Evolutionary conservation across 2,329 filamentous ascomycete genomes (phyloP), one percentile per base, ranked within the genome.

Genomic region (Xylariaceae sp.): DNA sequence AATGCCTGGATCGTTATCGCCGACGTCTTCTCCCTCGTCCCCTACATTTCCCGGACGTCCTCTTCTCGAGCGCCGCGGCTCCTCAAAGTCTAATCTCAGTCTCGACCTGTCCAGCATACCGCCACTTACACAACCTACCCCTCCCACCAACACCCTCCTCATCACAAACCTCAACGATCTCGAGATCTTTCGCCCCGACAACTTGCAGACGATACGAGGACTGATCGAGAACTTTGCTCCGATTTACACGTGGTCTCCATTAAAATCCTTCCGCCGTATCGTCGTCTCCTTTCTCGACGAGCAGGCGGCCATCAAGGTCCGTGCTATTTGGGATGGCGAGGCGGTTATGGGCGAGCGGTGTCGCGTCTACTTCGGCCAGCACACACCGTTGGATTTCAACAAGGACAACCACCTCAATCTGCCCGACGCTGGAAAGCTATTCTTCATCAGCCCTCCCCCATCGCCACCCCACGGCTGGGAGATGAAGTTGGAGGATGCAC

Each of bases 241-340:
- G 46, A 83, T 93, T 58, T 86, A 90, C 72, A 84, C 86, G 53
- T 94, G 89, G 79, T 83, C 87, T 11, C 89, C 89, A 0, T 81
- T 94, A 57, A 90, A 89, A 69, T 91, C 87, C 6, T 90, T 94
- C 78, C 83, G 86, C 58, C 86, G 89, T 68, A 90, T 94, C 64
- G 79, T 93, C 61, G 83, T 89, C 55, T 90, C 88, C 60, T 93
- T 94, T 76, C 86, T 80, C 71, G 82, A 84, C 55, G 77, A 81
- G 63, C 80, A 85, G 48, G 81, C 86, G 48, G 88, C 89, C 51
- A 83, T 89, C 62, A 75, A 77, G 50, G 87, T 93, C 50, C 85
- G 88, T 57, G 76, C 83, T 60, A 77, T 86, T 50, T 88, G 90
- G 71, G 88, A 94, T 64, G 85, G 86, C 62, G 86, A 91, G 71